Conservation (phyloP, 305 asterid species). For the Fraxinus floribunda region DNA sequence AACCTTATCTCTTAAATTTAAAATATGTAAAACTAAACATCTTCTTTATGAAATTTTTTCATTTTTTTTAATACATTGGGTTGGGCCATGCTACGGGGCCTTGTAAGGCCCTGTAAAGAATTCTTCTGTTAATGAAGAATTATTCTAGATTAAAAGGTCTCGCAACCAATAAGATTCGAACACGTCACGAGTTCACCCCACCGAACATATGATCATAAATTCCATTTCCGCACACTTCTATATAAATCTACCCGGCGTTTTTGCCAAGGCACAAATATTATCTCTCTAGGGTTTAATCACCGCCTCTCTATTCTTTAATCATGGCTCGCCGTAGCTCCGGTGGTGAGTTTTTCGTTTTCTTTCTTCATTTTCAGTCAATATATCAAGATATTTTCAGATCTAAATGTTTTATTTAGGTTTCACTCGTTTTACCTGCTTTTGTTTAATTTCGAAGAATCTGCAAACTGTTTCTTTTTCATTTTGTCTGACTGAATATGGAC, state of each 20-base stretch:
- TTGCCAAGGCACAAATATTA: neutral
- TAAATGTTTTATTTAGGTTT: neutral
- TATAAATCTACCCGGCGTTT: neutral
- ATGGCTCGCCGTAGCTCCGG: constrained; percentile 43
- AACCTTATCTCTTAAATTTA: too few species aligned
- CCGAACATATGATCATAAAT: neutral
- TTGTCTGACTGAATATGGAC: neutral
- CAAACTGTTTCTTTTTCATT: neutral
- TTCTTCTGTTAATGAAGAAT: too few species aligned
- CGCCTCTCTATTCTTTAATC: neutral
- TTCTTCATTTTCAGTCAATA: neutral
- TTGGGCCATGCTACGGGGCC: too few species aligned
- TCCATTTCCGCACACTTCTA: neutral
- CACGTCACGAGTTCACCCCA: neutral
- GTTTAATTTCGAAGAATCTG: neutral
- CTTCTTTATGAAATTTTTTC: too few species aligned
- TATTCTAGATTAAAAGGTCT: neutral
- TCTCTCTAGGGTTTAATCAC: constrained; percentile 16
- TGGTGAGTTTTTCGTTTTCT: constrained; percentile 19
- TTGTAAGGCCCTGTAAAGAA: too few species aligned
- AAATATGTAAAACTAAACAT: too few species aligned
- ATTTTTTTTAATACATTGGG: too few species aligned
- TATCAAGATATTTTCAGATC: neutral
- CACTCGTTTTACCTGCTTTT: neutral
- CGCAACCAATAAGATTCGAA: neutral